Evolutionary conservation across 2,329 filamentous ascomycete genomes (phyloP).

Genomic region (Plectosphaerella sp.): DNA sequence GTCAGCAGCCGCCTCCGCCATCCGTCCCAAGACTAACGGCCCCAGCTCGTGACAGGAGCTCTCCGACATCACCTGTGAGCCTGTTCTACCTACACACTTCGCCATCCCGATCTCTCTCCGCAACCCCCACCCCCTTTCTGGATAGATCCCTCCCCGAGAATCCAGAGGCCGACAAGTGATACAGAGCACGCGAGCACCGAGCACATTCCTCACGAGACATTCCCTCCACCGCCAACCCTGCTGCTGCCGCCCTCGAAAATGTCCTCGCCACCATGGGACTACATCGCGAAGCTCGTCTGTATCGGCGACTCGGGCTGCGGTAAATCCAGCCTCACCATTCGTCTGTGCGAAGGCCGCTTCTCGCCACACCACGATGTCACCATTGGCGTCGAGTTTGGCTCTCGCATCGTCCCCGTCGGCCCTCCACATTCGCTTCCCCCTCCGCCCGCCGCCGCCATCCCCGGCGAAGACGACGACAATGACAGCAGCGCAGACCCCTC

Average conservation of each 20-base stretch:
- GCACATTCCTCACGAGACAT: background rate
- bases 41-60: background rate
- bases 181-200: background rate
- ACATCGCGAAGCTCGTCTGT: conserved; percentile 97
- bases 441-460: conserved; percentile 16
- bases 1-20: no score
- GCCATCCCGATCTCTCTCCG: background rate
- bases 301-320: conserved; percentile 95
- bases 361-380: conserved; percentile 93
- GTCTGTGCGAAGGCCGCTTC: conserved; percentile 95
- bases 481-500: conserved; percentile 6
- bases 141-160: background rate
- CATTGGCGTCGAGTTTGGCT: conserved; percentile 94
- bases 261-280: conserved; percentile 81
- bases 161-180: background rate
- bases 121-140: background rate
- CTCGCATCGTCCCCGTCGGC: conserved; percentile 84
- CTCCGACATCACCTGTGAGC: background rate
- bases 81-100: background rate
- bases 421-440: conserved; percentile 62
- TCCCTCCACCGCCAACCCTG: background rate
- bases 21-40: no score
- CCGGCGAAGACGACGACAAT: conserved; percentile 6
- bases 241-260: conserved; percentile 27
- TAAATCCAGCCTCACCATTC: conserved; percentile 90